Base-by-base conservation (phyloP, 805 yeast genomes). In the Yamadazyma kitorensis region DNA sequence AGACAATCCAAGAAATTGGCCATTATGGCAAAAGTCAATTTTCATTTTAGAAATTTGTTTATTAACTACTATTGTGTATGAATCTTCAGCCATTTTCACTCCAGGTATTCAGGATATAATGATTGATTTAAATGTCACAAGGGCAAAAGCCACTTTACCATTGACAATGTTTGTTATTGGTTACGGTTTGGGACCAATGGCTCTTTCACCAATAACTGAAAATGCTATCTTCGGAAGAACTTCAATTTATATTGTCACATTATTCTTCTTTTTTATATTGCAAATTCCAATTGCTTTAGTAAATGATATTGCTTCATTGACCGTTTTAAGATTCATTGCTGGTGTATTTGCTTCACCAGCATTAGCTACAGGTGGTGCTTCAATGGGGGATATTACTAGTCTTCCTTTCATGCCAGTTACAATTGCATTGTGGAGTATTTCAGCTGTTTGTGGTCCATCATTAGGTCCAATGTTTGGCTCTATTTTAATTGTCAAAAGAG, bases 131-230 rank as follows among this genome's bases (percentile, higher is more conserved):
- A 44, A 56, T 12, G 64, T 73, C 4, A 57, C 69, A 11, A 55
- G 52, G 17, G 68, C 64, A 4, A 64, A 64, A 8, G 77, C 78
- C 0, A 57, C 70, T 1, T 55, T 80, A 26, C 78, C 80, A 5
- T 59, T 80, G 44, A 61, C 81, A 0, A 40, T 77, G 30, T 80
- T 74, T 43, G 80, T 79, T 11, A 49, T 78, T 19, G 86, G 83
- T 9, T 78, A 79, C 47, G 84, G 80, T 36, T 34, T 77, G 16
- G 84, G 84, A 1, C 83, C 85, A 2, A 62, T 78, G 64, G 38
- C 78, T 2, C 72, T 76, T 32, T 72, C 82, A 0, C 85, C 86
- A 5, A 45, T 78, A 40, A 70, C 80, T 8, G 86, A 80, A 49
- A 64, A 73, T 33, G 74, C 79, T 2, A 49, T 54, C 2, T 51